These are phyloP conservation scores for Polysphondylium violaceum DNA, from an alignment of 78 protist species.

Conservation along the genomic window DNA sequence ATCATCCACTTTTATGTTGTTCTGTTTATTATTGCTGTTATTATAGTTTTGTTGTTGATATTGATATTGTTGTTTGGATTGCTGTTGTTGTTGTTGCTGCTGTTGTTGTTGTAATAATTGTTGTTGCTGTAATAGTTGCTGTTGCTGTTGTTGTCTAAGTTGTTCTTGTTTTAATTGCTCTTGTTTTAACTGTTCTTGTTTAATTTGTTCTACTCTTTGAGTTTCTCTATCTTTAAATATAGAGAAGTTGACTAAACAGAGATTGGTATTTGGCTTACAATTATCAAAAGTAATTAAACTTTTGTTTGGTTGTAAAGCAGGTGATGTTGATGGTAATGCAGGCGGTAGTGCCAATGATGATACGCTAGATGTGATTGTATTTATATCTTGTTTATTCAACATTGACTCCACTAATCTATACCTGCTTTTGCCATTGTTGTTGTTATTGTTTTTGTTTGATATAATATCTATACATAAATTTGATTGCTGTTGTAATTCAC, in stretches of 20 bases:
- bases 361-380: too few species aligned
- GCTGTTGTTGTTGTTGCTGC: not conserved
- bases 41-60: not conserved
- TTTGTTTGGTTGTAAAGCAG: not conserved
- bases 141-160: constrained; percentile 2
- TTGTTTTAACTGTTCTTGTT: constrained; percentile 2
- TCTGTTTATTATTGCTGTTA: not conserved
- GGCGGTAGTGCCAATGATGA: too few species aligned
- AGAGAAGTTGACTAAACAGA: not conserved
- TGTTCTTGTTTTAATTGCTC: not conserved
- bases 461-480: too few species aligned
- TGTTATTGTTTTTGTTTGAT: too few species aligned
- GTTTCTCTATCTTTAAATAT: not conserved
- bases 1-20: not conserved
- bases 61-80: constrained; percentile 14
- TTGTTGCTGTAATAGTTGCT: constrained; percentile 13
- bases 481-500: too few species aligned
- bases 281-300: too few species aligned
- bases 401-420: too few species aligned
- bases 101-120: not conserved
- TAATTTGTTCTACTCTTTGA: constrained; percentile 2
- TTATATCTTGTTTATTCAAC: too few species aligned
- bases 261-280: not conserved
- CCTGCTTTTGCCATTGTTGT: too few species aligned
- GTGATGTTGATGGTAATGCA: too few species aligned